Conservation (phyloP, 139 green algal genomes). For the Chlorella vulgaris region DNA sequence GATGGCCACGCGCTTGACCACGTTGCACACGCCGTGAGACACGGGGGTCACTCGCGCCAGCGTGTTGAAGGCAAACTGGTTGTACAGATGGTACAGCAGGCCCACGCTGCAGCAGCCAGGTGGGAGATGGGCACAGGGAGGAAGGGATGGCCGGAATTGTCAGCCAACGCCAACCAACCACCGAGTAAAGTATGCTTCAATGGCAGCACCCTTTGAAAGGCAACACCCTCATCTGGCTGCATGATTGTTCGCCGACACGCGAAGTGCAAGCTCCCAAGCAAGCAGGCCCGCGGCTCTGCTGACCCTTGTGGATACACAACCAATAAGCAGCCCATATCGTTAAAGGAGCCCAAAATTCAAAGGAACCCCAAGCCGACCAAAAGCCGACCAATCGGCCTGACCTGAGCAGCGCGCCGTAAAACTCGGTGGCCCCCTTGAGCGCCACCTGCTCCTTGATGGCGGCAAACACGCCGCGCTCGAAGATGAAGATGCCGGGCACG, state of each 20-base stretch:
- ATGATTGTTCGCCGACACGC: too few relatives aligned
- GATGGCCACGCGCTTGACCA: conserved; percentile 99
- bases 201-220: background rate
- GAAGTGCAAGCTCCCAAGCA: background rate
- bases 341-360: too few relatives aligned
- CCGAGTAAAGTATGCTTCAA: too few relatives aligned
- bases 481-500: conserved; percentile 80
- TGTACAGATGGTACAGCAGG: conserved; percentile 99
- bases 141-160: too few relatives aligned
- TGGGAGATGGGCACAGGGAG: background rate
- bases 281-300: too few relatives aligned
- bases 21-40: conserved; percentile 98
- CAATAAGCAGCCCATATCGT: too few relatives aligned
- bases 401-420: conserved; percentile 82
- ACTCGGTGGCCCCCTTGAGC: conserved; percentile 58
- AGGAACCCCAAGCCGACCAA: too few relatives aligned
- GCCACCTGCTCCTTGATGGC: conserved; percentile 45
- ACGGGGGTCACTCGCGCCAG: conserved; percentile 94
- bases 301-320: too few relatives aligned
- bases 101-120: conserved; percentile 70
- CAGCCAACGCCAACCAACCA: too few relatives aligned
- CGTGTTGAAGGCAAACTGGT: conserved; percentile 99
- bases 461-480: conserved; percentile 66
- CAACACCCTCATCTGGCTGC: too few relatives aligned
- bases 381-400: background rate